Conservation (phyloP, 1,284 basidiomycete species). For the Ganoderma resinaceum region DNA sequence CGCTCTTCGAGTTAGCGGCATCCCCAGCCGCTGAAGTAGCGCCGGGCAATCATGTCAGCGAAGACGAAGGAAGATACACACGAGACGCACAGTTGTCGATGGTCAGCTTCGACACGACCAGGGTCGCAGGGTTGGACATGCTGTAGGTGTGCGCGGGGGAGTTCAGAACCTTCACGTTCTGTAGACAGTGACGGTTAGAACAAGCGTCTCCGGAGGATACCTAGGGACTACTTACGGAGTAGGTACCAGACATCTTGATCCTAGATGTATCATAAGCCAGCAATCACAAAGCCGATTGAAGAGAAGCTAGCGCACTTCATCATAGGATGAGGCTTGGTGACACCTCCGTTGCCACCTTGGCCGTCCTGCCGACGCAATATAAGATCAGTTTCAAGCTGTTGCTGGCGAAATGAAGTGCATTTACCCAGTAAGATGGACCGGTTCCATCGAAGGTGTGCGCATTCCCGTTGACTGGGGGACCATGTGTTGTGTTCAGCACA, state of each 20-base stretch:
- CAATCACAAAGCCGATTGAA: constrained; percentile 2
- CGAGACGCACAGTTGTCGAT: constrained; percentile 45
- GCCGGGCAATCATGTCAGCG: neutral
- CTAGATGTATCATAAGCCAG: constrained; percentile 35
- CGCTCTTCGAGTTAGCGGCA: constrained; percentile 53
- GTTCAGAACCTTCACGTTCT: constrained; percentile 48
- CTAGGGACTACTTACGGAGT: constrained; percentile 41
- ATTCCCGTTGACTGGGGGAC: constrained; percentile 45
- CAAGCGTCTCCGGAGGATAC: neutral
- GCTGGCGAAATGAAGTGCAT: no score
- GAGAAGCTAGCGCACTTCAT: constrained; percentile 38
- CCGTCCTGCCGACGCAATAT: constrained; percentile 40
- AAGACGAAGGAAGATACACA: neutral
- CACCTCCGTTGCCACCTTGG: constrained; percentile 46
- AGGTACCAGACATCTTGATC: constrained; percentile 62
- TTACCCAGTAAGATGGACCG: constrained; percentile 47
- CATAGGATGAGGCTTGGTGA: constrained; percentile 47
- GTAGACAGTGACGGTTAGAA: neutral
- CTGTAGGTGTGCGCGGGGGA: constrained; percentile 45
- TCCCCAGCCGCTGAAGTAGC: constrained; percentile 41
- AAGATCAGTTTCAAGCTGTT: neutral
- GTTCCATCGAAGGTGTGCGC: constrained; percentile 49
- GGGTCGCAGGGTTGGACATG: constrained; percentile 42
- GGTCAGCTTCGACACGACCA: constrained; percentile 42
- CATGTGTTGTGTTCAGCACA: constrained; percentile 10